Base-by-base conservation (phyloP, 108 stramenopile species). In the Licmophora abbreviata region DNA sequence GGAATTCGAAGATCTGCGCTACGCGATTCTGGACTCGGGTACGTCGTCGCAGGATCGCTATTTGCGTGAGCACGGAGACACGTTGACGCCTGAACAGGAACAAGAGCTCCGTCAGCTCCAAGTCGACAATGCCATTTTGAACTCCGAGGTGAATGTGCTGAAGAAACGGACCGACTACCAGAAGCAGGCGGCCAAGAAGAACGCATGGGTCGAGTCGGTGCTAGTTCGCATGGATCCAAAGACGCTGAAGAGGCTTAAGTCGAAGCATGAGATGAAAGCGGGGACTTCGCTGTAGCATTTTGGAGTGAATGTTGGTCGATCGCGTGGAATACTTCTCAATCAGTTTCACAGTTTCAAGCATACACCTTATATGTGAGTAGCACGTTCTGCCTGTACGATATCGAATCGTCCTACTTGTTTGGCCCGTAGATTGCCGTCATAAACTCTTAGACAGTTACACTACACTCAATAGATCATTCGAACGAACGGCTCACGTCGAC, bases 161-260 rank as follows among this genome's bases (percentile, higher is more conserved):
- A 54, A 69, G 22, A 50, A 59, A 48, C 66, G 66, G 40, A 21
- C 70, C 20, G 43, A 22, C 23, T 18, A 38, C 37, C 35, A 62
- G 14, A 31, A 59, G 25, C 26, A 18, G 12, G 37, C 37, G 11
- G 58, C 62, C 17, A 66, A 66, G 32, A 65, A 62, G 24, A 35
- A 63, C 1, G 38, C 56, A 28, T 76, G 74, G 74, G 69, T 76
- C 1, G 69, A 75, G 31, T 51, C 63, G 6, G 48, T 64, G 2
- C 46, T 75, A 5, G 15, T 51, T 17, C 55, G 43, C 7, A 11
- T 75, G n/a, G 58, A 68, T 51, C 28, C 44, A 0, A 42, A 24
- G 6, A 41, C 48, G 14, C 21, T 75, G 56, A 32, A 28, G 30
- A 60, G 55, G 43, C 44, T 75, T 34, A 68, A 65, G 51, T 21